Evolutionary conservation across 179 eudicot species (phyloP).

Genomic region (Drosera spatulata): DNA sequence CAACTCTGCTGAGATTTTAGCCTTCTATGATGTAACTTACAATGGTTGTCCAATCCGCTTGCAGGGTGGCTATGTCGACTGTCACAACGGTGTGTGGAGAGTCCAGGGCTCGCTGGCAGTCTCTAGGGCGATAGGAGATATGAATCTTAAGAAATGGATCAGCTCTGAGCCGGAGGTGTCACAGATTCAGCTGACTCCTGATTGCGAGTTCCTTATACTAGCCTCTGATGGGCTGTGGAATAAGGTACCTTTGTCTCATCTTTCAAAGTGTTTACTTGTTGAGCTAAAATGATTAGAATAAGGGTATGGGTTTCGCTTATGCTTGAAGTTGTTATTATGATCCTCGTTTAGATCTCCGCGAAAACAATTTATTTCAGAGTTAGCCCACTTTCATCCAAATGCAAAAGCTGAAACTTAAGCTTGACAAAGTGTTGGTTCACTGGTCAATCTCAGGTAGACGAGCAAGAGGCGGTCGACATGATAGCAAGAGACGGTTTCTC

Average conservation of each 20-base stretch:
- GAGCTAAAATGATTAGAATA: background rate
- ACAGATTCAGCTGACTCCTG: slow-evolving; percentile 19
- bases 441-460: slow-evolving; percentile 31
- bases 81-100: slow-evolving; percentile 53
- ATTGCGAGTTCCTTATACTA: slow-evolving; percentile 45
- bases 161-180: slow-evolving; percentile 46
- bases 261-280: background rate
- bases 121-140: slow-evolving; percentile 55
- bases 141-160: slow-evolving; percentile 45
- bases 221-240: slow-evolving; percentile 75
- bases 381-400: background rate
- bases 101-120: slow-evolving; percentile 60
- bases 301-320: background rate
- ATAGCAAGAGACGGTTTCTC: slow-evolving; percentile 16
- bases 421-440: background rate
- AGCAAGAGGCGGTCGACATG: slow-evolving; percentile 64
- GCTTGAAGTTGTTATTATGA: background rate
- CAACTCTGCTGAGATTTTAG: background rate
- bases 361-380: background rate
- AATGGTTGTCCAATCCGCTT: background rate
- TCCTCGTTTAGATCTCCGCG: background rate
- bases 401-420: background rate
- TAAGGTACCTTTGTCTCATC: slow-evolving; percentile 18
- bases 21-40: background rate
- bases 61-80: slow-evolving; percentile 62